A percentile compares a stretch with the other conserved stretches of the same genome.
These are phyloP conservation scores for Dioszegia hungarica DNA, from an alignment of 768 basidiomycete species.

Conservation along the genomic window DNA sequence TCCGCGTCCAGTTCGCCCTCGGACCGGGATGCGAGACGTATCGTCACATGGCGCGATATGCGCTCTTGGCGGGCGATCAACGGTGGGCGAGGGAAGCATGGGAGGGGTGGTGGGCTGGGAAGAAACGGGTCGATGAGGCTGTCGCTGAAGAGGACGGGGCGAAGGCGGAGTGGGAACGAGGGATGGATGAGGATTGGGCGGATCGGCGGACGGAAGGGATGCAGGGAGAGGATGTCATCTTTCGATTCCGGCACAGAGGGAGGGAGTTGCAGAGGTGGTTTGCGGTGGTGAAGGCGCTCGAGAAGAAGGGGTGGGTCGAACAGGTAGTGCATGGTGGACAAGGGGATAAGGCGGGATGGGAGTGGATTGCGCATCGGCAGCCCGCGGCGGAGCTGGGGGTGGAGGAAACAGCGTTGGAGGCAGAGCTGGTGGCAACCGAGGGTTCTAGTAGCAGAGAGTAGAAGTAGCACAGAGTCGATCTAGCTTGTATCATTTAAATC, in stretches of 20 bases:
- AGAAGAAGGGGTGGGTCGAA: slow-evolving; percentile 4
- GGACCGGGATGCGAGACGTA: background rate
- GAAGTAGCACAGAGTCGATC: no score
- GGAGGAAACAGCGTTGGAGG: background rate
- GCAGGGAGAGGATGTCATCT: background rate
- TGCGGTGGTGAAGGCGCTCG: background rate
- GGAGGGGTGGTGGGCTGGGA: slow-evolving; percentile 3
- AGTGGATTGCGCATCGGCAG: background rate
- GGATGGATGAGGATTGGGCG: background rate
- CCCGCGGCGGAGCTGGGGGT: no score
- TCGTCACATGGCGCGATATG: slow-evolving; percentile 3
- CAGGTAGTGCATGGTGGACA: background rate
- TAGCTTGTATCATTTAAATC: no score
- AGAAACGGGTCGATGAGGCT: background rate
- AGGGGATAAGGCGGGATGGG: background rate
- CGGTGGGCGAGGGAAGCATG: background rate
- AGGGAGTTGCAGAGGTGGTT: background rate
- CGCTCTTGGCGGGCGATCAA: background rate
- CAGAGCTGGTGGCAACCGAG: background rate
- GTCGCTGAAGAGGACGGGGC: background rate
- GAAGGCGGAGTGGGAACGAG: background rate
- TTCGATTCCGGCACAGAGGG: slow-evolving; percentile 1
- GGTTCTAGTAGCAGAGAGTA: no score
- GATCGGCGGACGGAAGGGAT: background rate
- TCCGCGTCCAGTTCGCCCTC: background rate